These are phyloP conservation scores for Xylariaceae sp. DNA, from an alignment of 2,329 filamentous ascomycete genomes.

Conservation along the genomic window DNA sequence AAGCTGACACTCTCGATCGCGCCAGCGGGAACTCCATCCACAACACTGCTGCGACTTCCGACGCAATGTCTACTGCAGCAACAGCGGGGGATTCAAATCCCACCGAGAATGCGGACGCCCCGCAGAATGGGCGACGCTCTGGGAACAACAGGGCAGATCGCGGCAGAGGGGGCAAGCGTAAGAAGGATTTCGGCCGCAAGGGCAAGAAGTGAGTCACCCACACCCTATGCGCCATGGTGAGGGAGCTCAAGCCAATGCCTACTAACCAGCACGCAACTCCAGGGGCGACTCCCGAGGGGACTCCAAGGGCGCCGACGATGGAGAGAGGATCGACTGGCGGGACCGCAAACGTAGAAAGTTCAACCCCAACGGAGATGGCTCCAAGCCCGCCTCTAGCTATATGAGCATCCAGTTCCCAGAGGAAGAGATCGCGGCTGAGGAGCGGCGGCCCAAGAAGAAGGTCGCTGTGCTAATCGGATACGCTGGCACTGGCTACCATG, in stretches of 20 bases:
- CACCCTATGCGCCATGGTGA: conserved; percentile 3
- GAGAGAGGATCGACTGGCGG: conserved; percentile 39
- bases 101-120: background rate
- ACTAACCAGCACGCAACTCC: conserved; percentile 44
- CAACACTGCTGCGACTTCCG: conserved; percentile 1
- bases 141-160: conserved; percentile 18
- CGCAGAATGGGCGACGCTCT: conserved; percentile 14
- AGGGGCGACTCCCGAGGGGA: no score
- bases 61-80: conserved; percentile 5
- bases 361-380: conserved; percentile 27
- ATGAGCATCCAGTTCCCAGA: conserved; percentile 54
- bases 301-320: conserved; percentile 49
- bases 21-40: conserved; percentile 1
- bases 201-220: conserved; percentile 19
- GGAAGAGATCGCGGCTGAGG: conserved; percentile 84
- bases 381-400: conserved; percentile 43
- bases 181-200: conserved; percentile 10
- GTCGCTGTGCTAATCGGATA: conserved; percentile 95
- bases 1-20: conserved; percentile 7
- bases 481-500: conserved; percentile 92
- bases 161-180: conserved; percentile 19
- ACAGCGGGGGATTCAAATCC: conserved; percentile 8
- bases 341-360: conserved; percentile 51
- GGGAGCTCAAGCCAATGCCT: conserved; percentile 21
- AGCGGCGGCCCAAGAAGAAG: conserved; percentile 87